A percentile compares a stretch with the other conserved stretches of the same genome.
phyloP scores from a whole-genome alignment of 129 eudicot species.

The Dittrichia graveolens region DNA sequence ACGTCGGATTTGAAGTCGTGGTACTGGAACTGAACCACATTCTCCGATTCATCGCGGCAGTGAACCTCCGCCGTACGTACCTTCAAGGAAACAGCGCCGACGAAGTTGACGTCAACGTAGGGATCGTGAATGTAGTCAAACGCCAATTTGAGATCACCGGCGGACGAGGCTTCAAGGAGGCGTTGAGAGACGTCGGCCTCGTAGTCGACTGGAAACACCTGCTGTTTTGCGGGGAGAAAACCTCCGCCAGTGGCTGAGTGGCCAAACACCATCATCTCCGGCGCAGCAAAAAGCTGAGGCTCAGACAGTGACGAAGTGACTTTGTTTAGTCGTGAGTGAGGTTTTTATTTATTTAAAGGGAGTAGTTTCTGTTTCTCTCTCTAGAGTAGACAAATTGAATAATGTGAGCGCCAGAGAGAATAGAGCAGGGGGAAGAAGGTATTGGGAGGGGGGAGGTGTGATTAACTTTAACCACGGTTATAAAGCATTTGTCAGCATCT shows the following conservation, averaged over 20 bases:
- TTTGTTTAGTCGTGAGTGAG: neutral
- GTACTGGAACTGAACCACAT: constrained; percentile 50
- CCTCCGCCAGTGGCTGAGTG: constrained; percentile 54
- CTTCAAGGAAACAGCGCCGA: constrained; percentile 66
- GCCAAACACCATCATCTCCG: constrained; percentile 73
- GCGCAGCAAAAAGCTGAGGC: constrained; percentile 5
- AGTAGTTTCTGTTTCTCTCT: constrained; percentile 23
- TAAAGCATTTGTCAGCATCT: constrained; percentile 35
- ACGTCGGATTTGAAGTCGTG: constrained; percentile 73
- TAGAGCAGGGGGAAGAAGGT: constrained; percentile 15
- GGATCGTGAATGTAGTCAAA: constrained; percentile 67
- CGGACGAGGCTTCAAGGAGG: constrained; percentile 58
- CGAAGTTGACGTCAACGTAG: constrained; percentile 76
- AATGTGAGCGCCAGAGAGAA: constrained; percentile 73
- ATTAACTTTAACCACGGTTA: constrained; percentile 50
- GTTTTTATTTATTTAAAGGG: constrained; percentile 20
- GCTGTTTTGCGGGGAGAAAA: constrained; percentile 59
- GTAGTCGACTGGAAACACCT: constrained; percentile 79
- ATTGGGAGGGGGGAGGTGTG: constrained; percentile 18
- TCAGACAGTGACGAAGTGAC: constrained; percentile 3
- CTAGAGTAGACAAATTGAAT: constrained; percentile 50
- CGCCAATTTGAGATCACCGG: constrained; percentile 53
- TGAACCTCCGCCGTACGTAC: constrained; percentile 54
- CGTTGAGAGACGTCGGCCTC: constrained; percentile 79
- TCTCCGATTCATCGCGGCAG: constrained; percentile 48